These are phyloP conservation scores for Hypoxylon perforatum DNA, from an alignment of 495 filamentous ascomycete genomes.

Conservation along the genomic window DNA sequence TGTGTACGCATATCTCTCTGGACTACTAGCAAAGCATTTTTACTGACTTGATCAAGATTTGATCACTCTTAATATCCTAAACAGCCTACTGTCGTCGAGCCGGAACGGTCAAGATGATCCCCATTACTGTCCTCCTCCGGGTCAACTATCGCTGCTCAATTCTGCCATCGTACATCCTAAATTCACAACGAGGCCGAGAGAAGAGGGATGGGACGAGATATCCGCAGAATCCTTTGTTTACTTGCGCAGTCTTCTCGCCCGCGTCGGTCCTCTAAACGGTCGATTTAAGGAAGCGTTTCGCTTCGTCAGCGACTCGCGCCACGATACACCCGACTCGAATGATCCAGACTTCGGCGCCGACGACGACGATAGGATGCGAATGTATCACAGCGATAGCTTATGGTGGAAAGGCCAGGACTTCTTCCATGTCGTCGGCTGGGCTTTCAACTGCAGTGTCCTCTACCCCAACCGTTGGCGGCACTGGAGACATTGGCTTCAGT, in stretches of 20 bases:
- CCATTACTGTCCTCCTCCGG: constrained; percentile 57
- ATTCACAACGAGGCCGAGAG: constrained; percentile 63
- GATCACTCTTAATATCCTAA: constrained; percentile 75
- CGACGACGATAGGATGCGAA: constrained; percentile 54
- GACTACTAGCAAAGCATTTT: background rate
- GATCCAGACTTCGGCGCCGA: constrained; percentile 40
- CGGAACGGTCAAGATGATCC: constrained; percentile 49
- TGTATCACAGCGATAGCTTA: constrained; percentile 67
- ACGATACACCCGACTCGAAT: constrained; percentile 25
- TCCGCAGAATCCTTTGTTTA: constrained; percentile 54
- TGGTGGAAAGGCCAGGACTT: constrained; percentile 83
- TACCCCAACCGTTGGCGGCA: constrained; percentile 78
- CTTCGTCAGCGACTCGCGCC: constrained; percentile 23
- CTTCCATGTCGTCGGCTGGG: constrained; percentile 92
- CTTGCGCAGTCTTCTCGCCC: constrained; percentile 52
- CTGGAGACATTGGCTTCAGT: constrained; percentile 85
- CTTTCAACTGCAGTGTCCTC: constrained; percentile 86
- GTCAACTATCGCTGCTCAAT: constrained; percentile 73
- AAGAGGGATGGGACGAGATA: constrained; percentile 48
- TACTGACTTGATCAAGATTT: constrained; percentile 60
- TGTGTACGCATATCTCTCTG: constrained; percentile 61
- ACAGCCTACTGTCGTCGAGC: constrained; percentile 66
- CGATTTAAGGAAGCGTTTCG: constrained; percentile 50
- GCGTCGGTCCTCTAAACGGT: constrained; percentile 56
- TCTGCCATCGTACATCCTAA: constrained; percentile 77